Percentiles rank a stretch among this genome's conserved stretches.
phyloP scores from a whole-genome alignment of 2,329 filamentous ascomycete genomes.

The Exophiala spinifera region DNA sequence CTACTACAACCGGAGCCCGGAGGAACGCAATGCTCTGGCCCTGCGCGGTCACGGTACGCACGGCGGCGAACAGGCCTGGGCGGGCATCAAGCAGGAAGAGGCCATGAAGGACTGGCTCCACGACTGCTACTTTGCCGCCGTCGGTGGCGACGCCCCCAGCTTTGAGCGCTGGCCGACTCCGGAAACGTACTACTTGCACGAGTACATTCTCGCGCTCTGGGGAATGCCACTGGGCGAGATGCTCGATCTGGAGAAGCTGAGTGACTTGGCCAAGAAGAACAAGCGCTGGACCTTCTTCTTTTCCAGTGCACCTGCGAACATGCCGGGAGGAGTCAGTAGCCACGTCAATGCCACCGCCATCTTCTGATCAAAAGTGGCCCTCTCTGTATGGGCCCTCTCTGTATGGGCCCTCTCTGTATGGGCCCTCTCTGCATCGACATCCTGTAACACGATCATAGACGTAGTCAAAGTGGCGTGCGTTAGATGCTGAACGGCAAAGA shows the following conservation, averaged over 20 bases:
- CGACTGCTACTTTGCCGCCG: conserved; percentile 65
- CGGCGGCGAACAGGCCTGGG: conserved; percentile 42
- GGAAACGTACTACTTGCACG: conserved; percentile 37
- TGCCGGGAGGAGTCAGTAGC: conserved; percentile 43
- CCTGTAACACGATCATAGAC: neutral
- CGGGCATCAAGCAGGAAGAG: conserved; percentile 53
- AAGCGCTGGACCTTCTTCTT: conserved; percentile 43
- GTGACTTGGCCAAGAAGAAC: conserved; percentile 35
- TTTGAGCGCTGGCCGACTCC: conserved; percentile 63
- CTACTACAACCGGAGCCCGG: conserved; percentile 48
- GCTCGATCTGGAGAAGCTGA: conserved; percentile 43
- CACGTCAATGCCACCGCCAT: conserved; percentile 45
- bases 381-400: too few relatives aligned
- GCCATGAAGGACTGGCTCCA: conserved; percentile 64
- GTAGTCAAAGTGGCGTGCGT: neutral
- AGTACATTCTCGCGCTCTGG: conserved; percentile 44
- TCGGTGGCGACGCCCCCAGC: conserved; percentile 60
- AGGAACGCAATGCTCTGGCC: conserved; percentile 35
- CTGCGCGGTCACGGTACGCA: conserved; percentile 33
- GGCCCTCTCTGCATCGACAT: too few relatives aligned
- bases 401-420: too few relatives aligned
- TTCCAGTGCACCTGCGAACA: conserved; percentile 42
- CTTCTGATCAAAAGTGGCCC: conserved; percentile 30
- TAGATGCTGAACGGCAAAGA: too few relatives aligned
- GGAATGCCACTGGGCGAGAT: conserved; percentile 46